These are phyloP conservation scores for Calocybe gambosa DNA, from an alignment of 1,284 basidiomycete species.

Conservation along the genomic window DNA sequence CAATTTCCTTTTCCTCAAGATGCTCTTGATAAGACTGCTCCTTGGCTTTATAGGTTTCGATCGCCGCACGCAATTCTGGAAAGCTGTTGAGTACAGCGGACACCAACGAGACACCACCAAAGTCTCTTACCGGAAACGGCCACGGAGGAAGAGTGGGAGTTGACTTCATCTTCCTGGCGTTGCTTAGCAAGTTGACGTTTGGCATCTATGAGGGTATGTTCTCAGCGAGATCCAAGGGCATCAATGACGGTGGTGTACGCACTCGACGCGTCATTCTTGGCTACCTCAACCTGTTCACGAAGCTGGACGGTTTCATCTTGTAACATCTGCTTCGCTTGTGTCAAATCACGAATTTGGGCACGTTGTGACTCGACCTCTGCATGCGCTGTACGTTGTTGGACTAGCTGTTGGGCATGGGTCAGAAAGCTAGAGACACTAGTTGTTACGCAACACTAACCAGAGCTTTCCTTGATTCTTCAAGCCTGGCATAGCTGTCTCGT, in stretches of 20 bases:
- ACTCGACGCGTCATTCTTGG: constrained; percentile 59
- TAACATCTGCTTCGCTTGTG: constrained; percentile 50
- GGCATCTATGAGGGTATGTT: constrained; percentile 32
- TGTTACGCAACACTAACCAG: constrained; percentile 37
- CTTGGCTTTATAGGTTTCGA: constrained; percentile 64
- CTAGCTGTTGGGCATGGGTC: constrained; percentile 34
- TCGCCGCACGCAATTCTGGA: constrained; percentile 54
- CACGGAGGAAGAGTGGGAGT: constrained; percentile 51
- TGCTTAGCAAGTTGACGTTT: constrained; percentile 56
- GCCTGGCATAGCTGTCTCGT: constrained; percentile 52
- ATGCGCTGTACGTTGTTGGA: constrained; percentile 62
- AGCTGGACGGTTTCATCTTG: constrained; percentile 52
- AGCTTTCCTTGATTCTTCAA: constrained; percentile 70
- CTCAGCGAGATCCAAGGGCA: background rate
- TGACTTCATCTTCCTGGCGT: constrained; percentile 64
- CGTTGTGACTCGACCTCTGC: constrained; percentile 60
- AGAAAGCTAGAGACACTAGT: background rate
- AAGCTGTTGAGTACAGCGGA: background rate
- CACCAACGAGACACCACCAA: background rate
- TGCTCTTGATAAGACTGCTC: constrained; percentile 52
- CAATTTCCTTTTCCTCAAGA: constrained; percentile 68
- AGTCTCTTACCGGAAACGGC: constrained; percentile 47
- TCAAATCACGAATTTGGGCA: constrained; percentile 53
- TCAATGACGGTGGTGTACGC: background rate
- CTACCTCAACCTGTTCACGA: constrained; percentile 51